Evolutionary conservation across 2,329 filamentous ascomycete species (phyloP).

Genomic region (Talaromyces rugulosus): DNA sequence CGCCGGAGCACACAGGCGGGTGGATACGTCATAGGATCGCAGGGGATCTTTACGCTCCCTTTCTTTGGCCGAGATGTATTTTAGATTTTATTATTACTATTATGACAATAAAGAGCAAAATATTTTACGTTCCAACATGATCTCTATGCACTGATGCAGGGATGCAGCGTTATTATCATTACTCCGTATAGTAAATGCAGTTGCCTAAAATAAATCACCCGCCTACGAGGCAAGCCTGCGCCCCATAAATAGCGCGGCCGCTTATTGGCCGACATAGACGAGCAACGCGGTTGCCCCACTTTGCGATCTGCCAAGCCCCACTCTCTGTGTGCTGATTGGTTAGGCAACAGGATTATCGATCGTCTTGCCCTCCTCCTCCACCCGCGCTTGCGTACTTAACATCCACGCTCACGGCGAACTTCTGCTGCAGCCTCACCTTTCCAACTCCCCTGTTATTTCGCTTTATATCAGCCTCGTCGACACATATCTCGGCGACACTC

Average conservation of each 20-base stretch:
- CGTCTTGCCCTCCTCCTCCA: neutral
- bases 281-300: neutral
- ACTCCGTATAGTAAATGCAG: constrained; percentile 8
- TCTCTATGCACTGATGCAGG: too few species aligned
- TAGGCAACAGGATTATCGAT: constrained; percentile 41
- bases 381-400: constrained; percentile 4
- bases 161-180: neutral
- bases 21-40: constrained; percentile 29
- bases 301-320: neutral
- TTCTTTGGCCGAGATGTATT: neutral
- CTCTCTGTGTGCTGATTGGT: constrained; percentile 17
- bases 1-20: constrained; percentile 29
- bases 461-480: neutral
- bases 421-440: neutral
- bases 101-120: neutral
- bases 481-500: neutral
- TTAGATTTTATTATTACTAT: neutral
- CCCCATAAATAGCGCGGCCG: neutral
- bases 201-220: constrained; percentile 1
- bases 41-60: neutral
- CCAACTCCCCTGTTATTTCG: neutral
- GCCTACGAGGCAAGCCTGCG: neutral
- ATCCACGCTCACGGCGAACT: neutral
- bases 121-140: neutral
- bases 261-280: neutral